Evolutionary conservation across 805 yeast genomes (phyloP).

Genomic region (Trichomonascus vanleenenianus): DNA sequence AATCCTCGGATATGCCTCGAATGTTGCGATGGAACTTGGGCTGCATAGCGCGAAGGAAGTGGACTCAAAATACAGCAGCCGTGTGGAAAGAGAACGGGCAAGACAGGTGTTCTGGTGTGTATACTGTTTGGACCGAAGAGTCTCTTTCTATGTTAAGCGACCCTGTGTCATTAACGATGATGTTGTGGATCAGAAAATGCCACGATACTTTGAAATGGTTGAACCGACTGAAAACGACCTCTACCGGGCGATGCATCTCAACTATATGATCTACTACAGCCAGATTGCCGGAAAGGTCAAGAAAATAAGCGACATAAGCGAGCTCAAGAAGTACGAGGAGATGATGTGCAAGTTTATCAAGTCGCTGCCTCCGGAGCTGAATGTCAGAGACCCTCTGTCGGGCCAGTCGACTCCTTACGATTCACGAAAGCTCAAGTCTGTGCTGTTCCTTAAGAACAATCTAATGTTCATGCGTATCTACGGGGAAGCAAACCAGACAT

Average conservation of each 20-base stretch:
- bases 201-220: conserved; percentile 4
- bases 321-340: conserved; percentile 10
- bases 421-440: conserved; percentile 11
- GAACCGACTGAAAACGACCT: conserved; percentile 13
- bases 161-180: conserved; percentile 19
- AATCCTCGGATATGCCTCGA: conserved; percentile 16
- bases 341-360: conserved; percentile 15
- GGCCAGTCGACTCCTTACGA: conserved; percentile 5
- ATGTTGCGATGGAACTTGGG: conserved; percentile 20
- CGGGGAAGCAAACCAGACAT: conserved; percentile 9
- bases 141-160: conserved; percentile 18
- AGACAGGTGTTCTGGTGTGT: conserved; percentile 21
- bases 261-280: conserved; percentile 19
- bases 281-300: conserved; percentile 13
- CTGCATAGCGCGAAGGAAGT: conserved; percentile 15
- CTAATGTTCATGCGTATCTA: conserved; percentile 16
- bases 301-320: conserved; percentile 7
- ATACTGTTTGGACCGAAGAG: conserved; percentile 20
- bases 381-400: background rate
- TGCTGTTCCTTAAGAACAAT: conserved; percentile 8
- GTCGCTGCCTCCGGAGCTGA: conserved; percentile 16
- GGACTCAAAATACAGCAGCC: conserved; percentile 9
- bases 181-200: conserved; percentile 18
- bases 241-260: conserved; percentile 14
- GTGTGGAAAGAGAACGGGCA: conserved; percentile 13